Evolutionary conservation across 2,329 filamentous ascomycete genomes (phyloP), one percentile per base, ranked within the genome.

Genomic region (Scedosporium apiospermum): DNA sequence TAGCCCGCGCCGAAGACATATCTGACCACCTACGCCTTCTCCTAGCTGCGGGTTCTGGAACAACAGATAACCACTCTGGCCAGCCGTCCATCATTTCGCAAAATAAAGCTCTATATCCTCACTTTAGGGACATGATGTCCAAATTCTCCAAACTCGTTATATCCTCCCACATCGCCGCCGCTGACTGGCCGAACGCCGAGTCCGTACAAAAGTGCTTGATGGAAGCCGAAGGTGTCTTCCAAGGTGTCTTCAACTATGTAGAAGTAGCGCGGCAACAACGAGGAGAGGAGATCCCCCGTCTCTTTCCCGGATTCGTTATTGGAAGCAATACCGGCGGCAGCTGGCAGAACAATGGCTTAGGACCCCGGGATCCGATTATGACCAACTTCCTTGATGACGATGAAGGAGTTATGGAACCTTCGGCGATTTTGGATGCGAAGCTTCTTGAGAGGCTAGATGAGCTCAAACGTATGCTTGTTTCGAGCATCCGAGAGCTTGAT

Each of bases 61-160:
- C 95, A 1, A 99, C 95, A 0, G 95, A 99, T 75, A 99, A 99
- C 71, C 95, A 99, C 73, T 98, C 95, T 21, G 95, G 95, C 51
- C 96, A 98, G 68, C 95, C 95, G 4, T 98, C 95, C n/a, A 97
- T 99, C 70, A 99, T 99, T 64, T 97, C 93, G 6, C 96, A 91
- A 4, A 99, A 99, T 79, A 98, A 98, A 74, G 90, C 92, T 0
- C 80, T 99, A 16, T 98, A 98, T 71, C 95, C 95, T 26, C 93
- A 98, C 75, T 99, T 99, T 76, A 84, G 95, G 62, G 95, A 98
- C 72, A 98, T 98, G 88, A 99, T 99, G 95, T 98, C 95, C 55
- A 93, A 96, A 69, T 99, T 99, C 74, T 98, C 95, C n/a, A 99
- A 99, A 74, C 82, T 99, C 9, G 95, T 99, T 55, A 88, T 99